Conservation (phyloP, 495 filamentous ascomycete genomes). For the Neurospora intermedia region DNA sequence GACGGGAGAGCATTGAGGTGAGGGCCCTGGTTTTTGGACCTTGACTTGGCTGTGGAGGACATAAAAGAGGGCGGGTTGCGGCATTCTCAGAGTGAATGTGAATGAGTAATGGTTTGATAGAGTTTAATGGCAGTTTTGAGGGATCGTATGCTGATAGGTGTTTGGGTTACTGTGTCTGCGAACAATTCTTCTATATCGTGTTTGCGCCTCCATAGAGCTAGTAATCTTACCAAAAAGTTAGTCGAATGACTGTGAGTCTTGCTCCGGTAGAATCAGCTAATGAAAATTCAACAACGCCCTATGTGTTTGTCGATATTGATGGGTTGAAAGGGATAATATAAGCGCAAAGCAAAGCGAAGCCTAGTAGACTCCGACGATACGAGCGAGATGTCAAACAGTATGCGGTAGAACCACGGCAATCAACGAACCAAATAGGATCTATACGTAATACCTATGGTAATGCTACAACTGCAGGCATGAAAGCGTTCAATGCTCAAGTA, state of each 20-base stretch:
- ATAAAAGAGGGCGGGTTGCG: not conserved
- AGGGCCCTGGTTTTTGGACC: slow-evolving; percentile 72
- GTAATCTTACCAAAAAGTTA: not conserved
- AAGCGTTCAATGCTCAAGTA: not conserved
- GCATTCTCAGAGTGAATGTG: not conserved
- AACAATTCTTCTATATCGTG: too few relatives aligned
- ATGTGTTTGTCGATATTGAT: not conserved
- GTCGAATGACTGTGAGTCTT: not conserved
- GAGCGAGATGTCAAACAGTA: not conserved
- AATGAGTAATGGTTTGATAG: not conserved
- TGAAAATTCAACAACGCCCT: not conserved
- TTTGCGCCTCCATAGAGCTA: not conserved
- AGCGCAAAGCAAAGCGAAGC: not conserved
- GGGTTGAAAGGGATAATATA: not conserved
- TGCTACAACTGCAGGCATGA: not conserved
- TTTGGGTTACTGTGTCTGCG: not conserved
- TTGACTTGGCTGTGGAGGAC: slow-evolving; percentile 20
- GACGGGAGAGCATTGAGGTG: slow-evolving; percentile 79
- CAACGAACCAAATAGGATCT: not conserved
- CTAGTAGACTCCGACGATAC: not conserved
- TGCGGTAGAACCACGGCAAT: not conserved
- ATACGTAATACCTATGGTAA: not conserved
- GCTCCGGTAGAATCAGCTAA: not conserved
- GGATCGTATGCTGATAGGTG: not conserved
- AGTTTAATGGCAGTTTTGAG: not conserved